phyloP scores from a whole-genome alignment of 2,329 filamentous ascomycete genomes.

The Apiospora sp. region DNA sequence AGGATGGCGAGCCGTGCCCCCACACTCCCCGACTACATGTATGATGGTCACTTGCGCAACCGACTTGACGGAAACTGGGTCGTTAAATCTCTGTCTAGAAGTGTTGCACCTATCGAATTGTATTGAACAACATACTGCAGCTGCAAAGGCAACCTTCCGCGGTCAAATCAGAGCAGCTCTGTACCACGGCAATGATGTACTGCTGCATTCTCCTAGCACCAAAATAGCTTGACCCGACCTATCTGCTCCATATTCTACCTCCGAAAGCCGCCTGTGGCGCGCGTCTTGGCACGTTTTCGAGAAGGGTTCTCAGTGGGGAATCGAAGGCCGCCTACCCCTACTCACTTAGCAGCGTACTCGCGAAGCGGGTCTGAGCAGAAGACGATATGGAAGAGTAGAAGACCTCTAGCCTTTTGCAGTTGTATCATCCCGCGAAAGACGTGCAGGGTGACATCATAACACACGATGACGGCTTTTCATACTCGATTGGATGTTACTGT shows the following conservation, averaged over 20 bases:
- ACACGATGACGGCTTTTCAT: neutral
- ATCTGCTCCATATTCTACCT: neutral
- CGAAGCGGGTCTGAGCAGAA: conserved; percentile 7
- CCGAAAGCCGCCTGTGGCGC: conserved; percentile 12
- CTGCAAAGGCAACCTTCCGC: conserved; percentile 3
- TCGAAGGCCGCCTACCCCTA: conserved; percentile 13
- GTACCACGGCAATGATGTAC: neutral
- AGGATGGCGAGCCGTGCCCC: neutral
- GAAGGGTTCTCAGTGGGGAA: conserved; percentile 10
- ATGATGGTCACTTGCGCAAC: conserved; percentile 17
- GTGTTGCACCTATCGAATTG: neutral
- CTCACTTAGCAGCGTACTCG: conserved; percentile 5
- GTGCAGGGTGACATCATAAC: conserved; percentile 16
- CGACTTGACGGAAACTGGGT: neutral
- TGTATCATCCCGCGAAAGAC: conserved; percentile 7
- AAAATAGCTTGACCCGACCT: neutral
- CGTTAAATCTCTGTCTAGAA: neutral
- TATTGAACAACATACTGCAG: neutral
- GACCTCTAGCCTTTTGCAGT: conserved; percentile 14
- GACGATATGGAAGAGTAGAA: neutral
- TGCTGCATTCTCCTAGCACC: conserved; percentile 14
- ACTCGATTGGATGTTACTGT: neutral
- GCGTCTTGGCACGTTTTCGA: conserved; percentile 17
- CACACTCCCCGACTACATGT: conserved; percentile 8
- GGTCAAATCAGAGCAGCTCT: neutral